Evolutionary conservation across 2,329 filamentous ascomycete species (phyloP).

Genomic region (Arthrobotrys entomopaga): DNA sequence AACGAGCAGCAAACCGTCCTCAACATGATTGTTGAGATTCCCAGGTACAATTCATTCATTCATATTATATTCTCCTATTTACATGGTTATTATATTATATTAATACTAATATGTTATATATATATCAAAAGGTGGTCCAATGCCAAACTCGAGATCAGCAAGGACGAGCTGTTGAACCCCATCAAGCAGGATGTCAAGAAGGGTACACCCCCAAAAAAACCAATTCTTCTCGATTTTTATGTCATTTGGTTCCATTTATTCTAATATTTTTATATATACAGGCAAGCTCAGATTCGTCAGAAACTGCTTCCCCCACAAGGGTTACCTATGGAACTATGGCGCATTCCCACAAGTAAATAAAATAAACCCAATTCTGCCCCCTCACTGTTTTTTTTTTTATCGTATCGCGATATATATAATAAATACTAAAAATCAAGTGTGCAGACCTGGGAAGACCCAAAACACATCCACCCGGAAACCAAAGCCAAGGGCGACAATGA

Average conservation of each 20-base stretch:
- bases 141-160: constrained; percentile 99
- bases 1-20: constrained; percentile 87
- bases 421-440: not conserved
- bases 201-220: constrained; percentile 65
- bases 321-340: constrained; percentile 99
- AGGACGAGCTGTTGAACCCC: constrained; percentile 97
- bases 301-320: constrained; percentile 99
- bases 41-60: constrained; percentile 61
- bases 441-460: constrained; percentile 99
- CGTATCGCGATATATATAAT: not conserved
- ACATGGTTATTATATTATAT: not conserved
- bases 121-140: constrained; percentile 87
- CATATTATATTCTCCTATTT: not conserved
- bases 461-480: constrained; percentile 94
- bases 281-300: constrained; percentile 97
- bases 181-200: constrained; percentile 99
- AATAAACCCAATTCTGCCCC: constrained; percentile 37
- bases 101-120: not conserved
- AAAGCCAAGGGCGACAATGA: constrained; percentile 99
- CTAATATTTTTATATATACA: not conserved
- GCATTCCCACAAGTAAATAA: constrained; percentile 97
- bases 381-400: not conserved
- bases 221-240: not conserved
- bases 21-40: constrained; percentile 99
- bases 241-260: not conserved